Evolutionary conservation across 768 basidiomycete species (phyloP).

Genomic region (Amanita rimosa): DNA sequence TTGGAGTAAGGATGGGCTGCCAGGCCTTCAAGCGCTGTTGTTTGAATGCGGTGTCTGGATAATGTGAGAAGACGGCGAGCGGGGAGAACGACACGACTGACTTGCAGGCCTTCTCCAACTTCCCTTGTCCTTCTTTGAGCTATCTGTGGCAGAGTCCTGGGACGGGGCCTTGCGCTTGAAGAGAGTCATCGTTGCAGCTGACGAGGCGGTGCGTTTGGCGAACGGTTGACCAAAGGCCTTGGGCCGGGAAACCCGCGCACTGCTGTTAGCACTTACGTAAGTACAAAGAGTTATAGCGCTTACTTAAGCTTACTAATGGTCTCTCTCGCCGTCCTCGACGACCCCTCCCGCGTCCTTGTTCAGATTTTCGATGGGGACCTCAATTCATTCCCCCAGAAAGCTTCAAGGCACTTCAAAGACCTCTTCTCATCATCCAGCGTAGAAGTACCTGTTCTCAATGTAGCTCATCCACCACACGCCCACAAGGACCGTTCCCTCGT

Average conservation of each 20-base stretch:
- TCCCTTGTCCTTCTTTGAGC: constrained; percentile 73
- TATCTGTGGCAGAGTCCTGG: constrained; percentile 29
- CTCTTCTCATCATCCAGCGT: not conserved
- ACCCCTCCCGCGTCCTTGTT: not conserved
- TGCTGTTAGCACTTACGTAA: too few species aligned
- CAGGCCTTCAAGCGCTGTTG: constrained; percentile 99
- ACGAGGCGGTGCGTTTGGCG: not conserved
- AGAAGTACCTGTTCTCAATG: constrained; percentile 50
- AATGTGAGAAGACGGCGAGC: constrained; percentile 7
- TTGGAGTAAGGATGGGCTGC: constrained; percentile 98
- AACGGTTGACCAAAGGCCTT: too few species aligned
- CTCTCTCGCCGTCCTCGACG: constrained; percentile 1
- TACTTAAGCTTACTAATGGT: not conserved
- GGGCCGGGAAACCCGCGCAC: too few species aligned
- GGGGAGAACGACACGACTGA: constrained; percentile 26
- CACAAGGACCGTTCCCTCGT: constrained; percentile 49
- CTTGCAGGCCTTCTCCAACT: constrained; percentile 81
- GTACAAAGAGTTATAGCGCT: too few species aligned
- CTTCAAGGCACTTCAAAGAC: not conserved
- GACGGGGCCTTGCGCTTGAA: constrained; percentile 41
- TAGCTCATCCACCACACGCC: constrained; percentile 34
- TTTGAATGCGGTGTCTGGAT: constrained; percentile 92
- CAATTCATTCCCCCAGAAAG: constrained; percentile 3
- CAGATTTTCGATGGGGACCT: constrained; percentile 3
- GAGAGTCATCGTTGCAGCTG: constrained; percentile 32